Percentiles rank a stretch among this genome's conserved stretches.
Conservation (phyloP, 1,284 basidiomycete species). For the Ganoderma sinense region DNA sequence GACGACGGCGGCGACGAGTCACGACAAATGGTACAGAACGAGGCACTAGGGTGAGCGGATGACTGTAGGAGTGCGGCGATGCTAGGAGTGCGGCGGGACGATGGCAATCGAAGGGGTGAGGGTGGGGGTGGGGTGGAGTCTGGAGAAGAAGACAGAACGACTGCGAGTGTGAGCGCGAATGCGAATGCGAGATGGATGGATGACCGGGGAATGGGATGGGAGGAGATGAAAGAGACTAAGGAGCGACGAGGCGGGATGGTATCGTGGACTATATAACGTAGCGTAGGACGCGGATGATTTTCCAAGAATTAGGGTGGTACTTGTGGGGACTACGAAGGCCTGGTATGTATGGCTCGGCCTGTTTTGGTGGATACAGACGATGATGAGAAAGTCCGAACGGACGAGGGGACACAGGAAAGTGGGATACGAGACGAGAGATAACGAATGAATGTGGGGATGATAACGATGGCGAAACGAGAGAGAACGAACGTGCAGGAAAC, state of each 20-base stretch:
- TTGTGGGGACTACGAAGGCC: neutral
- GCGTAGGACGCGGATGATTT: neutral
- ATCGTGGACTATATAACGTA: conserved; percentile 7
- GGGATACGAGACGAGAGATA: neutral
- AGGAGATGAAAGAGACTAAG: neutral
- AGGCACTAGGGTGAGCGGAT: neutral
- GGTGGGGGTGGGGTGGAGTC: neutral
- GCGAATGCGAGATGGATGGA: conserved; percentile 2
- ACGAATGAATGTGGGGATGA: neutral
- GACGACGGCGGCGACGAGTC: too few relatives aligned
- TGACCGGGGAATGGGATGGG: neutral
- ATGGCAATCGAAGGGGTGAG: neutral
- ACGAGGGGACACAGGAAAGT: neutral
- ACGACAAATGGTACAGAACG: conserved; percentile 6
- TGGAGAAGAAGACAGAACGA: conserved; percentile 1
- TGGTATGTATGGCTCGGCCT: neutral
- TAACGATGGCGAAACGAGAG: neutral
- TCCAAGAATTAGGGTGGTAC: neutral
- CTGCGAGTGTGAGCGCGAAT: too few relatives aligned
- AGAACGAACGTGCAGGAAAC: neutral
- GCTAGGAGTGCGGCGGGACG: neutral
- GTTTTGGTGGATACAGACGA: neutral
- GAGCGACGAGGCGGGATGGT: neutral
- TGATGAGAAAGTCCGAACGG: neutral
- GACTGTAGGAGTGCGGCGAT: neutral